A percentile compares a stretch with the other conserved stretches of the same genome.
These are phyloP conservation scores for Fusarium mexicanum DNA, from an alignment of 2,329 filamentous ascomycete genomes.

Conservation along the genomic window DNA sequence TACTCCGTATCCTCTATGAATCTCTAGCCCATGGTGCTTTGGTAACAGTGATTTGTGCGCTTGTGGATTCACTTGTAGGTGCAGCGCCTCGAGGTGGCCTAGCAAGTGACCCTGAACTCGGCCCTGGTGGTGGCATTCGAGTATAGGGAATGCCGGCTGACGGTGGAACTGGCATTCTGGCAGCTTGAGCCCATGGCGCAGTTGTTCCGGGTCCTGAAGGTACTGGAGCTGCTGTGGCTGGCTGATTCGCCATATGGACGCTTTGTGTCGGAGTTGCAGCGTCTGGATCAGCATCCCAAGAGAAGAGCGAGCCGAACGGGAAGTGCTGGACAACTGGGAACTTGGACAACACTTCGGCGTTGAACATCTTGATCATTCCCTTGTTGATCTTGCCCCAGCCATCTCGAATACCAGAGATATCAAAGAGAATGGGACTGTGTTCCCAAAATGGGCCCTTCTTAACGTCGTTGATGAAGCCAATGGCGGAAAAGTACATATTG, in stretches of 20 bases:
- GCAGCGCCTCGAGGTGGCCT: slow-evolving; percentile 33
- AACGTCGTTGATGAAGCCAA: slow-evolving; percentile 97
- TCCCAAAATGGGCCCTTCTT: slow-evolving; percentile 98
- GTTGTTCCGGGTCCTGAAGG: slow-evolving; percentile 49
- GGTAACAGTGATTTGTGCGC: slow-evolving; percentile 53
- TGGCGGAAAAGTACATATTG: slow-evolving; percentile 94
- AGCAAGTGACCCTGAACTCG: slow-evolving; percentile 42
- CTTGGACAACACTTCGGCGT: slow-evolving; percentile 94
- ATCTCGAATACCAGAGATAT: slow-evolving; percentile 88
- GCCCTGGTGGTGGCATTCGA: slow-evolving; percentile 46
- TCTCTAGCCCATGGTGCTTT: slow-evolving; percentile 60
- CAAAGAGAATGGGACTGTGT: slow-evolving; percentile 92
- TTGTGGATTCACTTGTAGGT: slow-evolving; percentile 45
- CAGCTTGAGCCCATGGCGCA: slow-evolving; percentile 57
- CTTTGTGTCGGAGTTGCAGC: slow-evolving; percentile 60
- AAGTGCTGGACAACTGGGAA: slow-evolving; percentile 99
- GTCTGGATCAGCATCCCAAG: slow-evolving; percentile 75
- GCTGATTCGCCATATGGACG: slow-evolving; percentile 68
- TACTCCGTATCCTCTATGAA: not conserved
- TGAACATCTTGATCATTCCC: slow-evolving; percentile 99
- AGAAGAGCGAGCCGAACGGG: slow-evolving; percentile 81
- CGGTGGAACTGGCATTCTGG: slow-evolving; percentile 50
- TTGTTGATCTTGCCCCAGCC: slow-evolving; percentile 99
- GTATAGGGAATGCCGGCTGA: slow-evolving; percentile 54
- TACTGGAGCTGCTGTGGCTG: slow-evolving; percentile 44